Base-by-base conservation (phyloP, 2,329 filamentous ascomycete species). In the Passalora sequoiae region DNA sequence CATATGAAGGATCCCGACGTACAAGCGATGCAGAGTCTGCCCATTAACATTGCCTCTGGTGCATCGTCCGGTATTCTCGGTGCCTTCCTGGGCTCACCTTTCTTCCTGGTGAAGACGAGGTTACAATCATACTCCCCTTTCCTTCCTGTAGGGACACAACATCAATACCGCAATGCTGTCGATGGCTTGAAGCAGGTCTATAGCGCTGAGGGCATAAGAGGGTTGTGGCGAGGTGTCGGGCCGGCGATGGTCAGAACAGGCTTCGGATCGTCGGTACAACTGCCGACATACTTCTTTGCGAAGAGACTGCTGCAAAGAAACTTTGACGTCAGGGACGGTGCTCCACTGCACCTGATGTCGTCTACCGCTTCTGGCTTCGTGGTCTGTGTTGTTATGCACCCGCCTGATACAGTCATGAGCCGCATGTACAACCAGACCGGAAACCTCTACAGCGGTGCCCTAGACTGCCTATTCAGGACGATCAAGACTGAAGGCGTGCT, bases 401-500 rank as follows among this genome's bases (percentile, higher is more conserved):
- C 92, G 41, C 92, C 92, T 78, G 92, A 98, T 66, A 98, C 92
- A 4, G 86, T 98, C 69, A 98, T 98, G 92, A 92, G 88, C 50
- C 84, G 92, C 51, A 83, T 98, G 74, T 98, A 98, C 75, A 98
- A 98, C 72, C 92, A 98, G 67, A 94, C 89, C 50, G 92, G 92
- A 40, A 94, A 96, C 64, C 76, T 98, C n/a, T 98, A 98, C 74
- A 83, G 78, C 56, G 86, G 89, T 46, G 87, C 94, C 4, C 86
- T 94, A 51, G 92, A 98, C 69, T 98, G 92, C 65, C 69, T 97
- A 47, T 80, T 78, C 64, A 89, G 95, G 70, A 98, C 92, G 0
- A 76, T 98, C 49, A 84, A 83, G 63, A 95, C 88, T 0, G 92
- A 98, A 66, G 92, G 92, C 16, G 59, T 95, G 40, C 70, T 97